A percentile compares a stretch with the other conserved stretches of the same genome.
Conservation (phyloP, 2,329 filamentous ascomycete genomes). For the Colletotrichum echinochloae region DNA sequence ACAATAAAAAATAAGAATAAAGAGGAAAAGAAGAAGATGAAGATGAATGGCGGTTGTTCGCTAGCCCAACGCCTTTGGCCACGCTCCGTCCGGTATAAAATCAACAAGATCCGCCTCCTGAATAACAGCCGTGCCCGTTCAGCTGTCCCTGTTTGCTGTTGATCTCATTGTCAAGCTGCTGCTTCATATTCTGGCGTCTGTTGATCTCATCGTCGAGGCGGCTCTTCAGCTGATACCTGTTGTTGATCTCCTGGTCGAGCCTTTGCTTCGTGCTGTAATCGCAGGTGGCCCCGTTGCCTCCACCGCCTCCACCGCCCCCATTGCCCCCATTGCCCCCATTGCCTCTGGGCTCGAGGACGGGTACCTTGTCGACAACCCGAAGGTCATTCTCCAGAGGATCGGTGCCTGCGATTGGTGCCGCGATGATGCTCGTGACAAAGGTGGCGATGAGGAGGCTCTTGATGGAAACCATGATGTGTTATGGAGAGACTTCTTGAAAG, state of each 20-base stretch:
- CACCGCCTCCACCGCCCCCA: not conserved
- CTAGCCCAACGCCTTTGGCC: not conserved
- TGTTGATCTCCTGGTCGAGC: conserved; percentile 47
- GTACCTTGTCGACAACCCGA: not conserved
- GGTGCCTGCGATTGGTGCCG: not conserved
- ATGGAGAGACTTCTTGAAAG: not conserved
- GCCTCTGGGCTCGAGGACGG: conserved; percentile 2
- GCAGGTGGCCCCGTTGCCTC: not conserved
- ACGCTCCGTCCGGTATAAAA: not conserved
- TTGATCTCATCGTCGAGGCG: conserved; percentile 39
- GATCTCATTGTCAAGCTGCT: conserved; percentile 24
- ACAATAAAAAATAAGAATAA: no score
- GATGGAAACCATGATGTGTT: conserved; percentile 21
- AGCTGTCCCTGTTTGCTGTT: not conserved
- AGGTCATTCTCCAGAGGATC: not conserved
- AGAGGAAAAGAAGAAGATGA: no score
- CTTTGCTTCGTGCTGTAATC: conserved; percentile 4
- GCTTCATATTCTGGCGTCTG: conserved; percentile 24
- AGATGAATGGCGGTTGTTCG: not conserved
- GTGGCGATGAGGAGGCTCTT: conserved; percentile 21
- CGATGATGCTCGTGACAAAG: conserved; percentile 15
- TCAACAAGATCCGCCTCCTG: not conserved
- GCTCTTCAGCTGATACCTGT: conserved; percentile 45
- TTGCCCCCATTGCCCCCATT: not conserved
- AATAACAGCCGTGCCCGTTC: no score